phyloP scores from a whole-genome alignment of 495 filamentous ascomycete species.

The Trichocladium uniseriatum region DNA sequence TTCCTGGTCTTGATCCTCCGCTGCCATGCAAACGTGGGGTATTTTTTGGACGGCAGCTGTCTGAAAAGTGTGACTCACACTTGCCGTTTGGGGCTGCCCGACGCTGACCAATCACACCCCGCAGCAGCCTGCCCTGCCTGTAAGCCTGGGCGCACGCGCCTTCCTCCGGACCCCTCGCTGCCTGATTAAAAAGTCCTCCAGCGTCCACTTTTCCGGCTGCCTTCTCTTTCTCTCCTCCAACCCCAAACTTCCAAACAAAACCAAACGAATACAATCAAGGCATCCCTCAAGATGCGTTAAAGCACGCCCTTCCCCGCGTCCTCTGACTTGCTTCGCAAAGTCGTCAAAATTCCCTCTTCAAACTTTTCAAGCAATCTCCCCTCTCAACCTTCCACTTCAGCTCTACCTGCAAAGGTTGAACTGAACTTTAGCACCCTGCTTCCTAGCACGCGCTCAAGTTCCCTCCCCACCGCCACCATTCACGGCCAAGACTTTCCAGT shows the following conservation, averaged over 20 bases:
- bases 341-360: constrained; percentile 42
- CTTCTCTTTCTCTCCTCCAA: constrained; percentile 19
- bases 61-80: constrained; percentile 22
- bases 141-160: constrained; percentile 1
- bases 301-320: constrained; percentile 16
- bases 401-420: constrained; percentile 45
- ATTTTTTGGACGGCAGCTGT: constrained; percentile 2
- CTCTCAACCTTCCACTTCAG: constrained; percentile 37
- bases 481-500: constrained; percentile 42
- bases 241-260: constrained; percentile 14
- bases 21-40: not conserved
- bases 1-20: not conserved
- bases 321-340: constrained; percentile 12
- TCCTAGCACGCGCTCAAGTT: constrained; percentile 40
- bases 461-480: constrained; percentile 41
- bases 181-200: constrained; percentile 29
- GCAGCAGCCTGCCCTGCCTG: not conserved
- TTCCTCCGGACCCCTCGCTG: constrained; percentile 19
- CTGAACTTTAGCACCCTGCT: constrained; percentile 46
- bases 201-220: constrained; percentile 17
- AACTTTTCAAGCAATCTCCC: constrained; percentile 28
- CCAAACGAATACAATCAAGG: constrained; percentile 13
- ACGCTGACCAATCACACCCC: constrained; percentile 8
- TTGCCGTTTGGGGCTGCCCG: constrained; percentile 24
- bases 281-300: constrained; percentile 34